Evolutionary conservation across 176 grass and related monocot genomes (phyloP).

Genomic region (Typha latifolia): DNA sequence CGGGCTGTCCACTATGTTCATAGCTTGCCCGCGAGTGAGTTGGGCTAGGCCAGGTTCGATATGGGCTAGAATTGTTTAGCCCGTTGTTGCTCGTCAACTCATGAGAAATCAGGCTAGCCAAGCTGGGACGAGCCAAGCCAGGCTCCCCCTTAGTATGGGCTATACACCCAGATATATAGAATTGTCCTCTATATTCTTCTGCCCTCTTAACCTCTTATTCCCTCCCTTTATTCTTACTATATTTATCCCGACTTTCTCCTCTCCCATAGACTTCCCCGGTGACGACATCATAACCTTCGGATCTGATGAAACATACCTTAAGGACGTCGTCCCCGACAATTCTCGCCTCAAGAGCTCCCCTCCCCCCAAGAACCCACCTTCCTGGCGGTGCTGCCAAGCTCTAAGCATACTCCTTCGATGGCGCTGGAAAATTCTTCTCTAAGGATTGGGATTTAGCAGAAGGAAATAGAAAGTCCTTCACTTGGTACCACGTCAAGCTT

Average conservation of each 20-base stretch:
- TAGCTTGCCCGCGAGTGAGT: too few relatives aligned
- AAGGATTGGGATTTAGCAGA: background rate
- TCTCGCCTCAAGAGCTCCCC: background rate
- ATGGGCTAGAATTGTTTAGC: too few relatives aligned
- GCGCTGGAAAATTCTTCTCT: background rate
- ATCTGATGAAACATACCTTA: background rate
- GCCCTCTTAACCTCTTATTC: too few relatives aligned
- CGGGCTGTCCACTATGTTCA: too few relatives aligned
- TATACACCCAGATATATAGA: too few relatives aligned
- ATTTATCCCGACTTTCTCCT: background rate
- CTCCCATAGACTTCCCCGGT: background rate
- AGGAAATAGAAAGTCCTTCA: constrained; percentile 17
- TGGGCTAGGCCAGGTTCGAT: too few relatives aligned
- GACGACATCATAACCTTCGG: background rate
- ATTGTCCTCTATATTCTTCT: background rate
- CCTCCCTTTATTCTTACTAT: background rate
- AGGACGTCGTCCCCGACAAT: constrained; percentile 9
- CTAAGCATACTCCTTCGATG: constrained; percentile 51
- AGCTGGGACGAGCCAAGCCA: too few relatives aligned
- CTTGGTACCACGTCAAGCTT: constrained; percentile 86
- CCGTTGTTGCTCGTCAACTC: too few relatives aligned
- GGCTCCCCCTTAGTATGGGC: too few relatives aligned
- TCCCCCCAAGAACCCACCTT: background rate
- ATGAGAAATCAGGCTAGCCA: too few relatives aligned
- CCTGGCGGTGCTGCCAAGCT: constrained; percentile 45